phyloP scores from a whole-genome alignment of 73 alveolate species.

The Stentor roeselii region DNA sequence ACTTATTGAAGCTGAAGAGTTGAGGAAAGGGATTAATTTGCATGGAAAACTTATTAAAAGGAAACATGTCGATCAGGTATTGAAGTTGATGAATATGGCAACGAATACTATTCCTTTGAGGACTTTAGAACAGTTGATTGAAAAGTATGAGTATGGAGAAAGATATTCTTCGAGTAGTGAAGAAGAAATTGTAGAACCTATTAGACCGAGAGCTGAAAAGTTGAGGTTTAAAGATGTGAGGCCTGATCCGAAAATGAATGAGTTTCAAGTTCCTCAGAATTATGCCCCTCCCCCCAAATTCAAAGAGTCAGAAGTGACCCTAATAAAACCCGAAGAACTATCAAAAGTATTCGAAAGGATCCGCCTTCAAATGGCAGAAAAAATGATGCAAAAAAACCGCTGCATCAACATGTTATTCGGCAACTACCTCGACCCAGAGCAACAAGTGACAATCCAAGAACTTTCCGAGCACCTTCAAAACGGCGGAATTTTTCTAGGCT shows the following conservation, averaged over 20 bases:
- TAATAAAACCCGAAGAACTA: background rate
- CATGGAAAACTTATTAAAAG: background rate
- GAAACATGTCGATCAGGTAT: background rate
- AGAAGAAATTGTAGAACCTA: conserved; percentile 1
- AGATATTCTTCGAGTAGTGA: background rate
- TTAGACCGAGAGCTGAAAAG: background rate
- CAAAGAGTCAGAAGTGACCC: background rate
- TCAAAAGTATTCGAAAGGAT: background rate
- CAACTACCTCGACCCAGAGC: no score
- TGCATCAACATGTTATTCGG: no score
- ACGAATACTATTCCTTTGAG: background rate
- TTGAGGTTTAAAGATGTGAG: background rate
- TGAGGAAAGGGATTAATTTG: background rate
- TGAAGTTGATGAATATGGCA: background rate
- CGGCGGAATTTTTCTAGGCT: no score
- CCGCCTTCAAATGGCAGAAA: background rate
- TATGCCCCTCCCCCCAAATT: background rate
- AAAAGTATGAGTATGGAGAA: background rate
- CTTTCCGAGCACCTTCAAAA: no score
- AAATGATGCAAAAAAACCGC: no score
- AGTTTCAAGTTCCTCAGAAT: background rate
- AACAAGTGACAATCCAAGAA: no score
- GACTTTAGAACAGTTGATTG: background rate
- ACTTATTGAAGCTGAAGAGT: background rate
- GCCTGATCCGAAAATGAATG: background rate